These are phyloP conservation scores for Calendula officinalis DNA, from an alignment of 129 eudicot species.

Conservation along the genomic window DNA sequence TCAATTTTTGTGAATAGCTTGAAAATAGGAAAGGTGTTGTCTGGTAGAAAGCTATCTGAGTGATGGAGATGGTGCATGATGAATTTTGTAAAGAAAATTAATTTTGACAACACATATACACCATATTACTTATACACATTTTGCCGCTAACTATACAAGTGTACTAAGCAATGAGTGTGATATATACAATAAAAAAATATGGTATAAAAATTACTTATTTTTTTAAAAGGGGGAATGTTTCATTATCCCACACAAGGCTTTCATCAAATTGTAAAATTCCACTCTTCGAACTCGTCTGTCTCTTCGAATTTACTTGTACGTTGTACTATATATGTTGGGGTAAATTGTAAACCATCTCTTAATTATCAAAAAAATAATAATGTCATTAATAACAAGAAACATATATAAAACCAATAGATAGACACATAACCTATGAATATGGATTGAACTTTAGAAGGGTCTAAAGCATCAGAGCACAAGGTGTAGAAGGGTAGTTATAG, in stretches of 20 bases:
- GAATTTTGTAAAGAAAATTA: slow-evolving; percentile 29
- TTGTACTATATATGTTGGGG: slow-evolving; percentile 15
- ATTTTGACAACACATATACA: too few relatives aligned
- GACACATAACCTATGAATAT: too few relatives aligned
- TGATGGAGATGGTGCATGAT: slow-evolving; percentile 13
- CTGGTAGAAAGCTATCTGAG: slow-evolving; percentile 9
- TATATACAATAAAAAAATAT: too few relatives aligned
- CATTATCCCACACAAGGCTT: slow-evolving; percentile 28
- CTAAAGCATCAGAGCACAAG: too few relatives aligned
- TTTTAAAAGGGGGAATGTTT: slow-evolving; percentile 33
- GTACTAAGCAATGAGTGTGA: too few relatives aligned
- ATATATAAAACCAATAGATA: neutral
- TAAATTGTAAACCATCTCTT: slow-evolving; percentile 6
- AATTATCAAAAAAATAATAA: neutral
- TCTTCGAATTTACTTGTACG: slow-evolving; percentile 27
- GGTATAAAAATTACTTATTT: too few relatives aligned
- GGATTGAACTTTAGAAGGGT: too few relatives aligned
- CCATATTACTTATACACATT: too few relatives aligned
- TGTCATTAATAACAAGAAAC: neutral
- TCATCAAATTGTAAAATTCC: slow-evolving; percentile 29
- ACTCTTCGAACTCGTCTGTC: slow-evolving; percentile 26
- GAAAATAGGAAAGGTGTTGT: neutral
- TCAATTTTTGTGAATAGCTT: slow-evolving; percentile 3
- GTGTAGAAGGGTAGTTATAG: too few relatives aligned
- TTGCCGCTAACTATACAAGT: too few relatives aligned